phyloP scores from a whole-genome alignment of 106 monocot genomes.

The Allium cepa region DNA sequence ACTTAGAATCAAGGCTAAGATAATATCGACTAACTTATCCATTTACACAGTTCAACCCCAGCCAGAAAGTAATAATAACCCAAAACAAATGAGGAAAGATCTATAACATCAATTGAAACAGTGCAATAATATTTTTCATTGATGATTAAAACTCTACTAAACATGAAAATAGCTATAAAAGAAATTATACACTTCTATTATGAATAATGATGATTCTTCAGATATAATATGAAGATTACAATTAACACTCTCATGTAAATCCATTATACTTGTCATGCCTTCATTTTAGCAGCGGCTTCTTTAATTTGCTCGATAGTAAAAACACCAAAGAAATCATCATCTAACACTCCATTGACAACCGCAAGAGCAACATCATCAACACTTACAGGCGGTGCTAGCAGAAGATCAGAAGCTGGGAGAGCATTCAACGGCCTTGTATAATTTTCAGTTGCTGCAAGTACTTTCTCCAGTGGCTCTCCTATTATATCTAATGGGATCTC shows the following conservation, averaged over 20 bases:
- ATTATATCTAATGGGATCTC: slow-evolving; percentile 69
- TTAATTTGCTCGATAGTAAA: slow-evolving; percentile 91
- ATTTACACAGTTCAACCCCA: too few species aligned
- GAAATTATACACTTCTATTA: too few species aligned
- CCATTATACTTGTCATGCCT: slow-evolving; percentile 10
- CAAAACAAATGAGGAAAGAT: too few species aligned
- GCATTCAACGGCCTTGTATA: slow-evolving; percentile 54
- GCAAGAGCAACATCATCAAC: slow-evolving; percentile 76
- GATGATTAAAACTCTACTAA: too few species aligned
- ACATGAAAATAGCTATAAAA: too few species aligned
- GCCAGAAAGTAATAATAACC: too few species aligned
- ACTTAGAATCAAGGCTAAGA: too few species aligned
- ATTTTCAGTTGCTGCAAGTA: slow-evolving; percentile 45
- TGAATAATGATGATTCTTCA: too few species aligned
- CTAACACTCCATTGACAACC: slow-evolving; percentile 48
- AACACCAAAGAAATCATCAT: slow-evolving; percentile 72
- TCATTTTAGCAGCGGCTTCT: slow-evolving; percentile 74
- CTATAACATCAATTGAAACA: too few species aligned
- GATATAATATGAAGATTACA: too few species aligned
- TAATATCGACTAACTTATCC: too few species aligned
- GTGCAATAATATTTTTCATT: too few species aligned
- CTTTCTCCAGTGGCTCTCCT: slow-evolving; percentile 65
- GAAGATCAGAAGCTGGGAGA: slow-evolving; percentile 67
- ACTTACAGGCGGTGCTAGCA: slow-evolving; percentile 76
- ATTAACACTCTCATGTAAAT: background rate